Base-by-base conservation (phyloP, 352 stramenopile species). In the Phytophthora meadii region DNA sequence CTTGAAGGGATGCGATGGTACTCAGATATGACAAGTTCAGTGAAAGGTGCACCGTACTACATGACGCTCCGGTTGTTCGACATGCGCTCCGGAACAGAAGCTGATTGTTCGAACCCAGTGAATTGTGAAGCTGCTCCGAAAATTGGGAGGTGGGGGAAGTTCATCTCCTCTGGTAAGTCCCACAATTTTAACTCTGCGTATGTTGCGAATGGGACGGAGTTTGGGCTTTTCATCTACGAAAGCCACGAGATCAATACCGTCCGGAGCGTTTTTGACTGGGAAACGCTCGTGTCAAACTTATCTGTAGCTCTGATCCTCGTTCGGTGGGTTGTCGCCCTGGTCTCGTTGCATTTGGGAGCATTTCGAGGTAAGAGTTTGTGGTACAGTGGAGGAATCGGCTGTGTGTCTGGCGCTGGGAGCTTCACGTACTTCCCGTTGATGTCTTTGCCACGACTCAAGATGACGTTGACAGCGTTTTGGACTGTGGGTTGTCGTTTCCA, bases 401-500 rank as follows among this genome's bases (percentile, higher is more conserved):
- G 62, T 10, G n/a, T 70, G 1, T 65, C 54, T 19, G 54, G 47
- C 0, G 54, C 54, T 22, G 28, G 15, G 36, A 70, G 61, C 8
- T 70, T 69, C n/a, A 54, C 27, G 70, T 30, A n/a, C 37, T 70
- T 10, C 30, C 54, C 12, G 12, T 59, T 30, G 22, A 45, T 46
- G 58, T 65, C 54, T 7, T 7, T 70, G 10, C 48, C 62, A 5
- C 46, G 49, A 34, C 24, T 70, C 0, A 70, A 61, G 36, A 54
- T 67, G 41, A 61, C 34, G 1, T 8, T 67, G 17, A 28, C 59
- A 3, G 41, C 42, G 1, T 61, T 67, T 49, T 70, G 61, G 49
- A 61, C 72, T 0, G 54, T 74, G 4, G 76, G 70, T 12, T 78
- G 53, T 34, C 30, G 55, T 3, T 81, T 84, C 42, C 65, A 84